These are phyloP conservation scores for Geosmithia putterillii DNA, from an alignment of 2,329 filamentous ascomycete genomes.

Conservation along the genomic window DNA sequence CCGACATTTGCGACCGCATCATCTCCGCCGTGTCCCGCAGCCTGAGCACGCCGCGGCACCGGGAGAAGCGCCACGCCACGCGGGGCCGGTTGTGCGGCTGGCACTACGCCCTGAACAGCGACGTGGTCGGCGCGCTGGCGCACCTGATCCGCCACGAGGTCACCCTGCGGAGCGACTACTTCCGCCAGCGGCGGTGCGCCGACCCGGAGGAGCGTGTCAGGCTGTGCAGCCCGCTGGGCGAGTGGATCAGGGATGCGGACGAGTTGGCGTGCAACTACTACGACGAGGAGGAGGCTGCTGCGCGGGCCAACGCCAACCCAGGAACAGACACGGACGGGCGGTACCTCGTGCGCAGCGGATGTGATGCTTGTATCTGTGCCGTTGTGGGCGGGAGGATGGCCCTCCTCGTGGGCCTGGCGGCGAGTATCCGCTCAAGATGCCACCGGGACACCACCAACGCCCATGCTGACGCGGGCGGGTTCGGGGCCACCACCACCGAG, in stretches of 20 bases:
- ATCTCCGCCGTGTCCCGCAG: too few species aligned
- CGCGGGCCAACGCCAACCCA: too few species aligned
- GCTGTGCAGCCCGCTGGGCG: background rate
- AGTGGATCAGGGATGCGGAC: background rate
- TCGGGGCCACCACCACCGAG: background rate
- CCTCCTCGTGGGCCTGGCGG: background rate
- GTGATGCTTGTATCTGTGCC: background rate
- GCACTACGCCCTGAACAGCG: background rate
- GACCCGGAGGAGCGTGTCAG: too few species aligned
- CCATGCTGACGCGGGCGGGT: too few species aligned
- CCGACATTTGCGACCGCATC: too few species aligned
- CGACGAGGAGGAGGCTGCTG: background rate
- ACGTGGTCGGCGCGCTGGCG: background rate
- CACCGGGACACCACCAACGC: background rate
- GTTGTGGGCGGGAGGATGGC: background rate
- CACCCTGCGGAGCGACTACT: background rate
- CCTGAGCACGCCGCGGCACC: background rate
- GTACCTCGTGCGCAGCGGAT: background rate
- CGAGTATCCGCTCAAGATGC: background rate
- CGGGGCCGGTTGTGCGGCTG: background rate
- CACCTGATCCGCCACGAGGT: background rate
- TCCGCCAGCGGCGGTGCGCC: background rate
- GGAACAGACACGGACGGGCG: background rate
- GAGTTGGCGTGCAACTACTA: background rate
- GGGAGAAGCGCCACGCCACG: background rate